Conservation (phyloP, 2,329 filamentous ascomycete genomes). For the Bipolaris bicolor region DNA sequence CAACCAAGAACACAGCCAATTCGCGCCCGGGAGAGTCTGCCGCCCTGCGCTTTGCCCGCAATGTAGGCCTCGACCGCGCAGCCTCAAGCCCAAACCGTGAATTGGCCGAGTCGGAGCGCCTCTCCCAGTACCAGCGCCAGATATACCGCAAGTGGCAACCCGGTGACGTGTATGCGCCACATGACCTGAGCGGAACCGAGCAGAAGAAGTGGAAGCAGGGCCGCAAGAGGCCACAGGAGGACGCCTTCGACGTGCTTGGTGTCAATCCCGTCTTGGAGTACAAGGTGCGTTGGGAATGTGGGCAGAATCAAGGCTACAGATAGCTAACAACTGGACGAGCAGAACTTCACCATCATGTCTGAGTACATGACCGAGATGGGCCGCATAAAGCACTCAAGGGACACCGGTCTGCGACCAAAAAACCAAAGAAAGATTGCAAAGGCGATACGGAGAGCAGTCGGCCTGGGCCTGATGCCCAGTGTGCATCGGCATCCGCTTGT, state of each 20-base stretch:
- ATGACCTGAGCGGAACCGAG: slow-evolving; percentile 80
- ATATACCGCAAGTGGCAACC: slow-evolving; percentile 72
- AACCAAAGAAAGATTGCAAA: slow-evolving; percentile 95
- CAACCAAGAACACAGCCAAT: background rate
- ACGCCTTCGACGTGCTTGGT: slow-evolving; percentile 80
- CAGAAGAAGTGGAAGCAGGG: slow-evolving; percentile 77
- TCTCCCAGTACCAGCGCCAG: slow-evolving; percentile 64
- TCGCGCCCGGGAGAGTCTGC: slow-evolving; percentile 8
- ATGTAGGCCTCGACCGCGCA: slow-evolving; percentile 27
- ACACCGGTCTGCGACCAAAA: slow-evolving; percentile 80
- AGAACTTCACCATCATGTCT: slow-evolving; percentile 93
- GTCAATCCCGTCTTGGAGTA: slow-evolving; percentile 85
- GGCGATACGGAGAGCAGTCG: slow-evolving; percentile 86
- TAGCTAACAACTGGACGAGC: background rate
- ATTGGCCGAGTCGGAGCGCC: slow-evolving; percentile 37
- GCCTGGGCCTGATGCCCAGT: slow-evolving; percentile 89
- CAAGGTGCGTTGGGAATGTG: slow-evolving; percentile 63
- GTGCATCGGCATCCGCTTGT: slow-evolving; percentile 78
- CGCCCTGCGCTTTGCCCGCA: slow-evolving; percentile 24
- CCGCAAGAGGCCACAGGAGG: slow-evolving; percentile 58
- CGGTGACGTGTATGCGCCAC: slow-evolving; percentile 89
- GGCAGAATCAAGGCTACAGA: slow-evolving; percentile 20
- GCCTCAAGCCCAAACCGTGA: slow-evolving; percentile 26
- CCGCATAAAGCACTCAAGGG: slow-evolving; percentile 76
- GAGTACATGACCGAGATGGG: slow-evolving; percentile 87